Conservation (phyloP, 2,329 filamentous ascomycete species). For the Alternaria angustiovoidea region DNA sequence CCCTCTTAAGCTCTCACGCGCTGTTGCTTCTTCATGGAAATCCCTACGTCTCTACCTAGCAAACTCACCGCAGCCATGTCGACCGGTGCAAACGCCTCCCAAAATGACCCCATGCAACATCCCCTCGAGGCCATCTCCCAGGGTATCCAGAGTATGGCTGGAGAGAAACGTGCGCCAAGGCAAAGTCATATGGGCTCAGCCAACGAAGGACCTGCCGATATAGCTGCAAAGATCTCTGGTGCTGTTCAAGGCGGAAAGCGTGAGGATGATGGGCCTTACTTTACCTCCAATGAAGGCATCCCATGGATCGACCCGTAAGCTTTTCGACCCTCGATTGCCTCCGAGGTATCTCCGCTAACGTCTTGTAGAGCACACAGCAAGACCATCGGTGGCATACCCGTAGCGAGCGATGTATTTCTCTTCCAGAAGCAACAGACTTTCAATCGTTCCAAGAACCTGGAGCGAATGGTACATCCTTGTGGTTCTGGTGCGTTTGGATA, state of each 20-base stretch:
- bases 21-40: constrained; percentile 21
- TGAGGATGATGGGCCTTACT: constrained; percentile 60
- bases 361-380: constrained; percentile 56
- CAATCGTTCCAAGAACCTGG: constrained; percentile 64
- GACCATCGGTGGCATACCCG: constrained; percentile 61
- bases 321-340: background rate
- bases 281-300: constrained; percentile 64
- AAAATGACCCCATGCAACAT: constrained; percentile 48
- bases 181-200: constrained; percentile 52
- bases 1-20: background rate
- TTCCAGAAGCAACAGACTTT: constrained; percentile 65
- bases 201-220: constrained; percentile 63
- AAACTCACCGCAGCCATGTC: constrained; percentile 31
- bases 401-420: constrained; percentile 61
- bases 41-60: constrained; percentile 19
- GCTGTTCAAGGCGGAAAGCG: constrained; percentile 56
- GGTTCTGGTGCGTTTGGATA: constrained; percentile 57
- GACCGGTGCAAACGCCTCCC: constrained; percentile 42
- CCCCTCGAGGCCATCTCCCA: constrained; percentile 54
- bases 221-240: constrained; percentile 61
- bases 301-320: constrained; percentile 59
- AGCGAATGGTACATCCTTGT: constrained; percentile 54
- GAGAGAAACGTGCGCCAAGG: constrained; percentile 51
- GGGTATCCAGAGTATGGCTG: constrained; percentile 52
- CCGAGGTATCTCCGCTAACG: background rate